Evolutionary conservation across 306 rosid species (phyloP).

Genomic region (Rosa multiflora): DNA sequence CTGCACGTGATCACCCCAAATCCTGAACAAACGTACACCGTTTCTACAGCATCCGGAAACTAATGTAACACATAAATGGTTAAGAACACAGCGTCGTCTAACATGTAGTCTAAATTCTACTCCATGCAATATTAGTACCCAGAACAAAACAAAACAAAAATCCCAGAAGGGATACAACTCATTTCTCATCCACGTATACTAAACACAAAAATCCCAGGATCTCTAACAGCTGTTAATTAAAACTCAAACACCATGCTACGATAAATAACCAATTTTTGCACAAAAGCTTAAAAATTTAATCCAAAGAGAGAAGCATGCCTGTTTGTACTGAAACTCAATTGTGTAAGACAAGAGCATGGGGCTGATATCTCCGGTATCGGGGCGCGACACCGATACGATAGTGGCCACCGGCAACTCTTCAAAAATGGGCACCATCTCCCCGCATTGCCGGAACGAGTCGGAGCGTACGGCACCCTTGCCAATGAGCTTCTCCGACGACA

Average conservation of each 20-base stretch:
- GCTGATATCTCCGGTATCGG: slow-evolving; percentile 76
- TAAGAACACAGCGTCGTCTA: background rate
- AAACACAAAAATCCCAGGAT: background rate
- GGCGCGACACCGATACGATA: slow-evolving; percentile 68
- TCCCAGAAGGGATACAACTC: background rate
- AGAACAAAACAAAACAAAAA: background rate
- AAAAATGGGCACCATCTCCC: slow-evolving; percentile 50
- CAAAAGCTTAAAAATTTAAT: background rate
- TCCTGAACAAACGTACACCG: background rate
- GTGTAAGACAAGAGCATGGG: slow-evolving; percentile 81
- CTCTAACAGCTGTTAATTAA: too few species aligned
- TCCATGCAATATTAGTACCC: background rate
- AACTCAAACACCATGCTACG: background rate
- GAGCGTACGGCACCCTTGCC: slow-evolving; percentile 28
- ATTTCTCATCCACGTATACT: background rate
- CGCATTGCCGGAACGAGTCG: slow-evolving; percentile 41
- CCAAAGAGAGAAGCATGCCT: slow-evolving; percentile 39
- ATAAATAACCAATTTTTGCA: background rate
- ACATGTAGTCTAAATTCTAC: background rate
- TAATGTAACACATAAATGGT: background rate
- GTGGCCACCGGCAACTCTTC: slow-evolving; percentile 70
- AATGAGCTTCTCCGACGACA: slow-evolving; percentile 69
- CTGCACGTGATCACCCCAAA: background rate
- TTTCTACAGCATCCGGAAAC: background rate
- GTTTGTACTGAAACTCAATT: slow-evolving; percentile 82